Conservation (phyloP, 768 basidiomycete genomes). For the Lentinula boryana region DNA sequence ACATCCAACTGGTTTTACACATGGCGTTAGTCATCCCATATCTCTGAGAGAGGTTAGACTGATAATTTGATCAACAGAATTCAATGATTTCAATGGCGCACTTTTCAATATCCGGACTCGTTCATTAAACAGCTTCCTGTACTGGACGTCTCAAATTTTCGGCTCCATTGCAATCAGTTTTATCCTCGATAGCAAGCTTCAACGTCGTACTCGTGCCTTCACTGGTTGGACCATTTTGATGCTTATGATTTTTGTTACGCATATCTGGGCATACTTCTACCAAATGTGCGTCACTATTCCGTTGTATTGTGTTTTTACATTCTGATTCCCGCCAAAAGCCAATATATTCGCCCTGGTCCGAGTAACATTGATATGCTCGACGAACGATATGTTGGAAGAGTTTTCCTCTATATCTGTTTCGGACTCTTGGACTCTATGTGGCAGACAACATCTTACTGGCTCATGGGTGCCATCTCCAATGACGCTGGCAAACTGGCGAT, state of each 20-base stretch:
- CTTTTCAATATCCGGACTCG: constrained; percentile 78
- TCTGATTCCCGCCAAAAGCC: neutral
- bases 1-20: constrained; percentile 84
- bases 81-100: constrained; percentile 75
- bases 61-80: constrained; percentile 37
- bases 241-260: constrained; percentile 58
- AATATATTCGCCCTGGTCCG: constrained; percentile 25
- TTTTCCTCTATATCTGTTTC: constrained; percentile 65
- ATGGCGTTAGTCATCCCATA: constrained; percentile 54
- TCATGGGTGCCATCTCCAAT: constrained; percentile 84
- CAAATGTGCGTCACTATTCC: constrained; percentile 47
- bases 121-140: constrained; percentile 70
- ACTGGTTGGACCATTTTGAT: constrained; percentile 60
- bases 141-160: constrained; percentile 75
- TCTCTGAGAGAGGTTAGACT: neutral
- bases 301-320: neutral
- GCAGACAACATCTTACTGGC: constrained; percentile 80
- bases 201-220: constrained; percentile 68
- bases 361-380: constrained; percentile 57
- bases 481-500: constrained; percentile 75
- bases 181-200: constrained; percentile 54
- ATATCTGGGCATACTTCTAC: constrained; percentile 74
- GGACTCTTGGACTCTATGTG: constrained; percentile 79
- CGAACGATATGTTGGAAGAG: constrained; percentile 43
- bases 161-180: constrained; percentile 69